Evolutionary conservation across 192 early-diverging fungal genomes (phyloP).

Genomic region (Entomortierella chlamydospora): DNA sequence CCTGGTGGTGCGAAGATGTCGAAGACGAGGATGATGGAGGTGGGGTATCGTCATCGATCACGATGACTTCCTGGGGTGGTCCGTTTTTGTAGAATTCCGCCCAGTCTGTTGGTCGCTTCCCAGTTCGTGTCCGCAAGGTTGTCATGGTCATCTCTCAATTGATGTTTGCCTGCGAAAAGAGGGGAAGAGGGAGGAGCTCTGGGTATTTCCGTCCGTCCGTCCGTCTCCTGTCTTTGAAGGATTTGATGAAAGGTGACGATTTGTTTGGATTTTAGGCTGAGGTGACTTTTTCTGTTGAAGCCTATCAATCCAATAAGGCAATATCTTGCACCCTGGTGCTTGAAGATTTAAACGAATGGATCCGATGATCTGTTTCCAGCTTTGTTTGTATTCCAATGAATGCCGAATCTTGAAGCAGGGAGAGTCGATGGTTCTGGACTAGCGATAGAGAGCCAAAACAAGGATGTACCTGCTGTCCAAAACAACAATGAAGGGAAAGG

Average conservation of each 20-base stretch:
- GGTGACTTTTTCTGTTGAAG: neutral
- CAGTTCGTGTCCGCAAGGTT: conserved; percentile 17
- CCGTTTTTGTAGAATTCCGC: conserved; percentile 51
- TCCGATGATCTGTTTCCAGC: neutral
- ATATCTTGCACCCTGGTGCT: neutral
- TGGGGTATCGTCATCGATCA: conserved; percentile 54
- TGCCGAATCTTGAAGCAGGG: neutral
- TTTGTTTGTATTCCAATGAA: neutral
- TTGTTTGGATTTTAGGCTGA: neutral
- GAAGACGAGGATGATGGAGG: conserved; percentile 36
- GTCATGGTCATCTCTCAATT: conserved; percentile 26
- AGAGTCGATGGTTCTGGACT: neutral
- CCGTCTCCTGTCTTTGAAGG: neutral
- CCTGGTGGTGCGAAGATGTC: conserved; percentile 15
- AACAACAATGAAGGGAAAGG: neutral
- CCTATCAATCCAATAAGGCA: neutral
- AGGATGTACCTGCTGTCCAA: neutral
- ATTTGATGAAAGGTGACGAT: neutral
- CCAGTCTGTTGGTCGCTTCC: conserved; percentile 38
- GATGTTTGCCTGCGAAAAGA: neutral
- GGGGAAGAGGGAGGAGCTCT: neutral
- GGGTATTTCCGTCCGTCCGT: neutral
- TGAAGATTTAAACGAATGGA: neutral
- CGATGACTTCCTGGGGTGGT: conserved; percentile 48
- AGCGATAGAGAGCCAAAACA: neutral